phyloP scores from a whole-genome alignment of 2,329 filamentous ascomycete species.

The Chaetothyriales sp. region DNA sequence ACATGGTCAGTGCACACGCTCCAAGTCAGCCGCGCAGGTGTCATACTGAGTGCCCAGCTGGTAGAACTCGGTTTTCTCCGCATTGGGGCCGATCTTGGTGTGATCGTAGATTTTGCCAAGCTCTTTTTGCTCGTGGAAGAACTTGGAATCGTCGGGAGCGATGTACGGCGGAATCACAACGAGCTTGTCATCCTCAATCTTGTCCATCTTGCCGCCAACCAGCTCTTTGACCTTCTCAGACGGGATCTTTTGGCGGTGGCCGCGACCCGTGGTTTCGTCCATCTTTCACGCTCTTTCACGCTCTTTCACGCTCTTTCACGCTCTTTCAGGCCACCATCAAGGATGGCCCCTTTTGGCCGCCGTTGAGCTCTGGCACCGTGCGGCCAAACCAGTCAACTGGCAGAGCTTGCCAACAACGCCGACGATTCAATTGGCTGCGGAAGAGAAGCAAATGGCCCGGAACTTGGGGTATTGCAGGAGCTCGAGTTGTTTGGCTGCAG shows the following conservation, averaged over 20 bases:
- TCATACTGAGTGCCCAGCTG: conserved; percentile 17
- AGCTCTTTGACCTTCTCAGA: conserved; percentile 18
- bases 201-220: conserved; percentile 12
- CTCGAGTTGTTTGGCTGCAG: background rate
- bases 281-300: too few species aligned
- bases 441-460: background rate
- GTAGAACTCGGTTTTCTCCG: conserved; percentile 18
- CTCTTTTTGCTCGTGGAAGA: conserved; percentile 17
- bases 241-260: conserved; percentile 18
- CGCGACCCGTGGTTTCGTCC: conserved; percentile 16
- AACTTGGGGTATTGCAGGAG: background rate
- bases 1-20: background rate
- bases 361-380: background rate
- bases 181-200: conserved; percentile 11
- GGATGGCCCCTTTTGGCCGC: background rate
- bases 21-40: background rate
- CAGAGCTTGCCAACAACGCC: too few species aligned
- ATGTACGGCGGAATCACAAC: conserved; percentile 16
- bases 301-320: too few species aligned
- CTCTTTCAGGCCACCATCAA: conserved; percentile 1
- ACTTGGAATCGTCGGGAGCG: conserved; percentile 16
- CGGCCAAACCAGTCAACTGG: background rate
- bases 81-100: conserved; percentile 12
- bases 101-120: conserved; percentile 16
- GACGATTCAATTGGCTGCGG: too few species aligned